A percentile compares a stretch with the other conserved stretches of the same genome.
These are phyloP conservation scores for Anacardium occidentale DNA, from an alignment of 345 rosid genomes.

Conservation along the genomic window DNA sequence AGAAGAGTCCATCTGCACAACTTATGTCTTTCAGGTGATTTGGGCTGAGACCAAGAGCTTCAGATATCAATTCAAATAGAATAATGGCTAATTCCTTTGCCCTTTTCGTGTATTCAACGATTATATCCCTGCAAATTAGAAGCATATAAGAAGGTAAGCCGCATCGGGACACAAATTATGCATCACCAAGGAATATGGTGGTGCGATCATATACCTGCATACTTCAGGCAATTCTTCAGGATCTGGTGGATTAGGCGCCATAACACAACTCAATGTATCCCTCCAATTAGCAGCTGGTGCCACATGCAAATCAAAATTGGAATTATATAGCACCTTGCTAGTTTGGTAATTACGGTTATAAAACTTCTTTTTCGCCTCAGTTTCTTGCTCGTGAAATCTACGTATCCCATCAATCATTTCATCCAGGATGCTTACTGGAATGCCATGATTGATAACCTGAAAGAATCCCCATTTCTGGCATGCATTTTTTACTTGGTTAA, in stretches of 20 bases:
- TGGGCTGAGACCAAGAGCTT: constrained; percentile 35
- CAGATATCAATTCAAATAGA: constrained; percentile 33
- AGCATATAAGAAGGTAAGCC: not conserved
- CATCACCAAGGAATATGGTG: not conserved
- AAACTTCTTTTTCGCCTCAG: constrained; percentile 28
- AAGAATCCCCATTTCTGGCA: constrained; percentile 52
- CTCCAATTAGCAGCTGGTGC: constrained; percentile 43
- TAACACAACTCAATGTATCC: constrained; percentile 29
- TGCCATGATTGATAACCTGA: constrained; percentile 42
- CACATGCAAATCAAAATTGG: constrained; percentile 34
- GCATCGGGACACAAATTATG: not conserved
- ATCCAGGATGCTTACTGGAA: constrained; percentile 25
- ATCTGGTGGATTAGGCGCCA: constrained; percentile 34
- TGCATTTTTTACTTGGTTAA: constrained; percentile 27
- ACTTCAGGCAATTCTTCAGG: constrained; percentile 39
- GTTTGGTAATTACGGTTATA: constrained; percentile 28
- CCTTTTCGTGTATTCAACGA: constrained; percentile 25
- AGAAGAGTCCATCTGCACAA: constrained; percentile 25
- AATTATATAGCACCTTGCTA: constrained; percentile 29
- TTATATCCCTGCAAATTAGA: constrained; percentile 28
- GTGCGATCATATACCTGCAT: constrained; percentile 31
- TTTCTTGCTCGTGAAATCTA: constrained; percentile 41
- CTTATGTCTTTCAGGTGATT: constrained; percentile 24
- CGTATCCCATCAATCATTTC: constrained; percentile 31
- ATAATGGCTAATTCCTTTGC: constrained; percentile 7